Conservation (phyloP, 805 yeast species). For the Tetrapisispora fleetii region DNA sequence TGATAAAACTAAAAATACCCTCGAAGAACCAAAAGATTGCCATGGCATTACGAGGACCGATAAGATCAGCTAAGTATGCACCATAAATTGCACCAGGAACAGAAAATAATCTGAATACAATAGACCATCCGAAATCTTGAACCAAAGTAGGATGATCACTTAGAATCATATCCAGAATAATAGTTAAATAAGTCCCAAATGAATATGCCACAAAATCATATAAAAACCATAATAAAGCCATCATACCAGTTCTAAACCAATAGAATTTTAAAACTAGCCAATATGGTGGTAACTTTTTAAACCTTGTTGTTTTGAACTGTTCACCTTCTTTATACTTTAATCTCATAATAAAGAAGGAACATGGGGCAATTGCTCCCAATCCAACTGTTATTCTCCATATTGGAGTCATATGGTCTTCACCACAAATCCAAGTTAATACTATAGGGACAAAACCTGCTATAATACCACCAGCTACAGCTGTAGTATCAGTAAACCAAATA, state of each 20-base stretch:
- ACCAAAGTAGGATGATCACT: slow-evolving; percentile 51
- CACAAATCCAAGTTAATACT: slow-evolving; percentile 76
- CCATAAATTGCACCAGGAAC: slow-evolving; percentile 86
- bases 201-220: slow-evolving; percentile 85
- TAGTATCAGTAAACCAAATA: slow-evolving; percentile 76
- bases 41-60: slow-evolving; percentile 81
- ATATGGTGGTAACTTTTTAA: slow-evolving; percentile 60
- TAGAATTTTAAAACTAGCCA: slow-evolving; percentile 63
- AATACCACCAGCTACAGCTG: slow-evolving; percentile 85
- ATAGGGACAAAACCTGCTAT: slow-evolving; percentile 75
- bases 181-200: slow-evolving; percentile 73
- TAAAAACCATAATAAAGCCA: slow-evolving; percentile 78
- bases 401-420: slow-evolving; percentile 56
- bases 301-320: slow-evolving; percentile 57
- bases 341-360: slow-evolving; percentile 68
- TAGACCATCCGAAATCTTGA: slow-evolving; percentile 84
- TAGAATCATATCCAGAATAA: slow-evolving; percentile 51
- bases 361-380: slow-evolving; percentile 81
- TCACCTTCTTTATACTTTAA: slow-evolving; percentile 65
- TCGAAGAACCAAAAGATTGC: slow-evolving; percentile 60
- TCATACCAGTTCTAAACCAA: slow-evolving; percentile 67
- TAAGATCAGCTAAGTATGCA: slow-evolving; percentile 68
- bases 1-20: slow-evolving; percentile 68
- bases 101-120: slow-evolving; percentile 78
- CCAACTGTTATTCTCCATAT: slow-evolving; percentile 92